These are phyloP conservation scores for Balamuthia mandrillaris DNA, from an alignment of 208 protist genomes.

Conservation along the genomic window DNA sequence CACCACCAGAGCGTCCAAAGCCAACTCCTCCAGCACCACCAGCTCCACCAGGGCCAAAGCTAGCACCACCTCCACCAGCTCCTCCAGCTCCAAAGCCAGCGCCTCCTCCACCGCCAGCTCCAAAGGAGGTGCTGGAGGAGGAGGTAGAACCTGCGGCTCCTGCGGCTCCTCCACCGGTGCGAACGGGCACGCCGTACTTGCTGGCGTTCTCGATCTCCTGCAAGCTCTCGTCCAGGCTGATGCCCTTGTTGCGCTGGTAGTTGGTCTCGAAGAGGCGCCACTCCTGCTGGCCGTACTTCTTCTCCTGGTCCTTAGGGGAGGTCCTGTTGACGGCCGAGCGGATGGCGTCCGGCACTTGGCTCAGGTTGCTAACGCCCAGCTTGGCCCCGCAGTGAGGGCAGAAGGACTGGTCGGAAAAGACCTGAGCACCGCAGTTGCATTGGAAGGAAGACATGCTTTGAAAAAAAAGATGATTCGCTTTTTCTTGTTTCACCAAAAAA, in stretches of 20 bases:
- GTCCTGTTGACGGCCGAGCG: too few species aligned
- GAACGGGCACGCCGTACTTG: background rate
- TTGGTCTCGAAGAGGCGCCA: slow-evolving; percentile 42
- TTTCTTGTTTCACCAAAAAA: too few species aligned
- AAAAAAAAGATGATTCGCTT: too few species aligned
- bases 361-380: too few species aligned
- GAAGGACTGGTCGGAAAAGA: too few species aligned
- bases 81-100: background rate
- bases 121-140: background rate
- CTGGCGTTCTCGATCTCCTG: slow-evolving; percentile 10
- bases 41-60: slow-evolving; percentile 18
- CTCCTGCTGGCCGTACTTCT: slow-evolving; percentile 40
- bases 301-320: too few species aligned
- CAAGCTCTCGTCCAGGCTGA: slow-evolving; percentile 24
- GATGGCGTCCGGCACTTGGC: too few species aligned
- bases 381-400: too few species aligned
- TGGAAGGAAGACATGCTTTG: too few species aligned
- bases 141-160: background rate
- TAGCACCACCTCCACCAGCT: background rate
- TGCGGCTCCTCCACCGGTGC: background rate
- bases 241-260: slow-evolving; percentile 42
- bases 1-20: too few species aligned
- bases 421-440: too few species aligned
- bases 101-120: background rate
- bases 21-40: too few species aligned